Evolutionary conservation across 257 asterid genomes (phyloP).

Genomic region (Penstemon newberryi): DNA sequence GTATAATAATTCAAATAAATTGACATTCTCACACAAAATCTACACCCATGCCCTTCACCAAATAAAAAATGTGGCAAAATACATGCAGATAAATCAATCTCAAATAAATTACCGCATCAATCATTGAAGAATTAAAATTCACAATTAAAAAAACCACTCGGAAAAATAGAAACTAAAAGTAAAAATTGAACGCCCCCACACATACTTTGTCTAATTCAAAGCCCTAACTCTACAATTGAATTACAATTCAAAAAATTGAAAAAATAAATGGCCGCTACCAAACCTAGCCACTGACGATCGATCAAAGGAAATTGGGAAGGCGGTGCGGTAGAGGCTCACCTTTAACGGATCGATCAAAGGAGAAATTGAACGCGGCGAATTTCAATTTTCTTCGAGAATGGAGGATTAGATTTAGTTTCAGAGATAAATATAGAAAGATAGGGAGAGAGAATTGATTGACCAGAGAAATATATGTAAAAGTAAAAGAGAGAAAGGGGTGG

Average conservation of each 20-base stretch:
- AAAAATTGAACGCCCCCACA: not conserved
- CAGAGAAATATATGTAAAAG: not conserved
- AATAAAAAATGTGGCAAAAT: not conserved
- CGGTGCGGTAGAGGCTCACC: slow-evolving; percentile 24
- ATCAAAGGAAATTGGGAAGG: not conserved
- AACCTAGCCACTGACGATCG: slow-evolving; percentile 19
- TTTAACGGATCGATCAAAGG: slow-evolving; percentile 20
- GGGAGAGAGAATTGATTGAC: not conserved
- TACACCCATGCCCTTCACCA: not conserved
- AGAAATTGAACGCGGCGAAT: not conserved
- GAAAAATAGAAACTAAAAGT: not conserved
- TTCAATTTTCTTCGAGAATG: slow-evolving; percentile 1
- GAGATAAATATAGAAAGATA: not conserved
- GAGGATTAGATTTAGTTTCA: slow-evolving; percentile 24
- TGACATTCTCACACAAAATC: slow-evolving; percentile 10
- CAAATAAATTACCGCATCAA: not conserved
- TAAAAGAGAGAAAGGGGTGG: slow-evolving; percentile 5
- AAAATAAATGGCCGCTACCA: not conserved
- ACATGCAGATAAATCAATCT: slow-evolving; percentile 16
- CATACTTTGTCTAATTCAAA: slow-evolving; percentile 14
- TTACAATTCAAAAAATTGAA: not conserved
- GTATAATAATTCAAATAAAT: not conserved
- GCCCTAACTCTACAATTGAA: slow-evolving; percentile 1
- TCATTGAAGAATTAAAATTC: not conserved
- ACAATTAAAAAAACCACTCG: not conserved